phyloP scores from a whole-genome alignment of 75 land plant species.

The Cryptomeria japonica region DNA sequence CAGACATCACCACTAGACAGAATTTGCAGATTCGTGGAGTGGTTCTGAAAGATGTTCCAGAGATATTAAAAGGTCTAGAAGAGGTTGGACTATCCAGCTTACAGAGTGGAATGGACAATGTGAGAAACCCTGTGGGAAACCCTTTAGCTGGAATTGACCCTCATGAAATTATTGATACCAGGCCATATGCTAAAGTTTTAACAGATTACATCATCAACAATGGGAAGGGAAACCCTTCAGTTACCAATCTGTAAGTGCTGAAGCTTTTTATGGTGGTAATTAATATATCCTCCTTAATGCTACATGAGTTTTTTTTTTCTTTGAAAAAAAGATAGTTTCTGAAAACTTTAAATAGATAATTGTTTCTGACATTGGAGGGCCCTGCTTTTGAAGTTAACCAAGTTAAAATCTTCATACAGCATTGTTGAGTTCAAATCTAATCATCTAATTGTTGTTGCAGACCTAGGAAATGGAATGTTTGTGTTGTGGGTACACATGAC shows the following conservation, averaged over 20 bases:
- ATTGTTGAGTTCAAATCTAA: background rate
- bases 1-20: constrained; percentile 94
- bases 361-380: background rate
- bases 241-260: constrained; percentile 82
- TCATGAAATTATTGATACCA: constrained; percentile 85
- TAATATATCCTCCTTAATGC: background rate
- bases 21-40: constrained; percentile 99
- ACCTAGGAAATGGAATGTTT: constrained; percentile 99
- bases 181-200: constrained; percentile 74
- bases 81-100: constrained; percentile 85
- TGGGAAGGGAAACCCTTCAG: constrained; percentile 63
- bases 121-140: constrained; percentile 93
- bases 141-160: constrained; percentile 98
- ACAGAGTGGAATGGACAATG: constrained; percentile 99
- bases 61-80: constrained; percentile 68
- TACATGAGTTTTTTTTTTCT: background rate
- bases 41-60: constrained; percentile 83
- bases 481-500: constrained; percentile 93
- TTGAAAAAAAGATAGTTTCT: background rate
- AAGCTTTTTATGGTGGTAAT: background rate
- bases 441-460: constrained; percentile 31
- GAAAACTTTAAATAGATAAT: background rate
- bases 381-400: background rate
- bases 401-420: background rate
- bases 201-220: constrained; percentile 71